Evolutionary conservation across 2,329 filamentous ascomycete species (phyloP).

Genomic region (Alternaria triticina): DNA sequence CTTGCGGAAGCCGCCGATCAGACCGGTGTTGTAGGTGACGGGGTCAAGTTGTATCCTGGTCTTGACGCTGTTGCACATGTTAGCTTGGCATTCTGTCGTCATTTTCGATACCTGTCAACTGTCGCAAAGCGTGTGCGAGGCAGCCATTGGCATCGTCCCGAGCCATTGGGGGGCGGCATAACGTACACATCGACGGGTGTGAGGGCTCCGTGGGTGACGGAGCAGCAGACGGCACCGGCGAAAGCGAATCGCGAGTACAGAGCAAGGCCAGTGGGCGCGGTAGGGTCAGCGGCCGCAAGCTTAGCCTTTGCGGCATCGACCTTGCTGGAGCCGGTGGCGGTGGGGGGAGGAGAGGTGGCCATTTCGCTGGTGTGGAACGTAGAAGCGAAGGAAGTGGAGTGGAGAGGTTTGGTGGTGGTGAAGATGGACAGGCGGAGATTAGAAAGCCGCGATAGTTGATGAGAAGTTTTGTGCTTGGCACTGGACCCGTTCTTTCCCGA

Average conservation of each 20-base stretch:
- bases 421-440: conserved; percentile 27
- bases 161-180: conserved; percentile 9
- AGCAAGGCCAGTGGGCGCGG: conserved; percentile 66
- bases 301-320: conserved; percentile 60
- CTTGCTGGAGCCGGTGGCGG: conserved; percentile 60
- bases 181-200: conserved; percentile 99
- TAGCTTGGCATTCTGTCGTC: conserved; percentile 32
- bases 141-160: conserved; percentile 36
- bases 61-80: conserved; percentile 73
- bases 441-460: conserved; percentile 18
- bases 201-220: conserved; percentile 93
- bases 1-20: conserved; percentile 86
- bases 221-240: conserved; percentile 97
- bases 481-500: conserved; percentile 20
- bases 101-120: conserved; percentile 11
- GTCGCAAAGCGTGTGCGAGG: conserved; percentile 15
- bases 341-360: conserved; percentile 50
- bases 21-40: conserved; percentile 83
- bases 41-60: conserved; percentile 94
- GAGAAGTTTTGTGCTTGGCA: conserved; percentile 29
- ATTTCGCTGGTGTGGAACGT: conserved; percentile 29
- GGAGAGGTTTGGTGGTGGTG: conserved; percentile 24
- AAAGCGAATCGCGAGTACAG: conserved; percentile 98
- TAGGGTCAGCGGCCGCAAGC: conserved; percentile 54
- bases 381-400: conserved; percentile 38